Conservation (phyloP, 805 yeast species). For the Saccharomycopsis sp. region DNA sequence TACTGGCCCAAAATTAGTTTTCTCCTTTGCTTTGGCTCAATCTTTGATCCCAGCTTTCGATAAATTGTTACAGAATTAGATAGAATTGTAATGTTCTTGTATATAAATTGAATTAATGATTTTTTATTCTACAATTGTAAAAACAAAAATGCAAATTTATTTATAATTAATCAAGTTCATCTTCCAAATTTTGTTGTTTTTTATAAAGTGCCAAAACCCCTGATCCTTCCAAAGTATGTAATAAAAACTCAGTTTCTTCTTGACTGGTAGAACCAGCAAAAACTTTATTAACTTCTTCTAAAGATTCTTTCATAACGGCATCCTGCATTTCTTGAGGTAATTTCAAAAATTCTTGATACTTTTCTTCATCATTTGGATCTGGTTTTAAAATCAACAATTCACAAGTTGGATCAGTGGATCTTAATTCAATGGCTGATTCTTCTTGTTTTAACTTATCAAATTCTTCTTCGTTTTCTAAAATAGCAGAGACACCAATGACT, state of each 20-base stretch:
- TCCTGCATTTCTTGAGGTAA: slow-evolving; percentile 55
- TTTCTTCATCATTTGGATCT: slow-evolving; percentile 32
- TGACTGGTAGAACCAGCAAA: slow-evolving; percentile 64
- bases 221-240: slow-evolving; percentile 66
- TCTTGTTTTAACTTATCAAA: slow-evolving; percentile 32
- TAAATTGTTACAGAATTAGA: too few species aligned
- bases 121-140: too few species aligned
- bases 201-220: slow-evolving; percentile 35
- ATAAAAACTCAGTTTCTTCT: slow-evolving; percentile 67
- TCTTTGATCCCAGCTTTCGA: slow-evolving; percentile 95
- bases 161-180: neutral
- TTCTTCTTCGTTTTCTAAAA: slow-evolving; percentile 63
- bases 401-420: slow-evolving; percentile 76
- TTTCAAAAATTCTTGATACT: slow-evolving; percentile 45
- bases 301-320: slow-evolving; percentile 60
- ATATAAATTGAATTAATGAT: too few species aligned
- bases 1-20: slow-evolving; percentile 96
- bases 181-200: neutral
- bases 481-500: slow-evolving; percentile 72
- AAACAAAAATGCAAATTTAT: neutral
- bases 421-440: slow-evolving; percentile 58
- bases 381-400: slow-evolving; percentile 68
- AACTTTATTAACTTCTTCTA: slow-evolving; percentile 74
- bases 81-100: too few species aligned
- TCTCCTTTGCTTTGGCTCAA: slow-evolving; percentile 97